Conservation (phyloP, 306 rosid genomes). For the Cicer cuneatum region DNA sequence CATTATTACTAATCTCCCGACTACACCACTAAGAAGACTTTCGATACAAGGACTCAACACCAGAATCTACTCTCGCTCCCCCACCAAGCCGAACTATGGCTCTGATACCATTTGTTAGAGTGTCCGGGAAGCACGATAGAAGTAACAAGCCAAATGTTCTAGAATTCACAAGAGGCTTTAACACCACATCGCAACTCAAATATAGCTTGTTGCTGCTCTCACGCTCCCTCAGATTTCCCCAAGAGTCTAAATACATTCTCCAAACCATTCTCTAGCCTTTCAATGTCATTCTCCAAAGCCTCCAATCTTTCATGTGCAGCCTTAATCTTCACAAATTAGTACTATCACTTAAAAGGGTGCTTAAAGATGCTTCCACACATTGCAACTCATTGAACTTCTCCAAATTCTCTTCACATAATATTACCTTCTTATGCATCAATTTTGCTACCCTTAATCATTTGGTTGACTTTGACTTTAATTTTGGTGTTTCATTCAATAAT, state of each 20-base stretch:
- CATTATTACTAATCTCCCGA: no score
- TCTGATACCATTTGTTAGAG: no score
- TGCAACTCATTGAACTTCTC: constrained; percentile 15
- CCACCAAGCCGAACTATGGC: no score
- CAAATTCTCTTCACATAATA: constrained; percentile 1
- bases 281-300: constrained; percentile 59
- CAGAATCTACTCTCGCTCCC: no score
- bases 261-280: constrained; percentile 62
- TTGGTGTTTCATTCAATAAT: no score
- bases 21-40: no score
- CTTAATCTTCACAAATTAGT: constrained; percentile 46
- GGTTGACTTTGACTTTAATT: constrained; percentile 13
- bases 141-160: no score
- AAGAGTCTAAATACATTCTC: constrained; percentile 59
- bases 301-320: constrained; percentile 45
- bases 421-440: constrained; percentile 23
- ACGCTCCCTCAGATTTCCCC: neutral
- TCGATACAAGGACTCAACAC: no score
- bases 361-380: constrained; percentile 20
- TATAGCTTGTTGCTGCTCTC: no score
- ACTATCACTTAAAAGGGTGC: constrained; percentile 4
- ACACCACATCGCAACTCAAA: no score
- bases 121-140: no score
- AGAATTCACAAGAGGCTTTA: no score
- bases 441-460: constrained; percentile 6